Percentiles rank a stretch among this genome's conserved stretches.
phyloP scores from a whole-genome alignment of 2,329 filamentous ascomycete genomes.

The Parafenestella ontariensis region DNA sequence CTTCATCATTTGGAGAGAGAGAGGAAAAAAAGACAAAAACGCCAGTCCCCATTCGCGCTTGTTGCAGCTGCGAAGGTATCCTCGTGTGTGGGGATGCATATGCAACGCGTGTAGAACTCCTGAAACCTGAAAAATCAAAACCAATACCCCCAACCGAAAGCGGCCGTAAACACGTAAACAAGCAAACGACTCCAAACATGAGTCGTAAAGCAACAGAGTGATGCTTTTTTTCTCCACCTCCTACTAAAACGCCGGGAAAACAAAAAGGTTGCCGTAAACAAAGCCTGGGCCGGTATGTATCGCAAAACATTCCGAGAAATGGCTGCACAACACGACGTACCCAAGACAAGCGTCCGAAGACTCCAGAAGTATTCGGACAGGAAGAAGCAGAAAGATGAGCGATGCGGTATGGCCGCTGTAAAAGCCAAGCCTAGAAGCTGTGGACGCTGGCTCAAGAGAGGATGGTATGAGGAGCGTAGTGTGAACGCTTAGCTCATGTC shows the following conservation, averaged over 20 bases:
- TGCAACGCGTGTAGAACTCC: slow-evolving; percentile 35
- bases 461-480: background rate
- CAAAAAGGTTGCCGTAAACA: slow-evolving; percentile 16
- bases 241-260: slow-evolving; percentile 22
- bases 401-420: background rate
- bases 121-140: slow-evolving; percentile 11
- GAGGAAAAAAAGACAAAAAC: slow-evolving; percentile 28
- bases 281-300: slow-evolving; percentile 10
- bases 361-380: background rate
- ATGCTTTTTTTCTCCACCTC: slow-evolving; percentile 19
- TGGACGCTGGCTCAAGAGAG: background rate
- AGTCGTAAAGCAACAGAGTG: slow-evolving; percentile 19
- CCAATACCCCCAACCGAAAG: slow-evolving; percentile 14
- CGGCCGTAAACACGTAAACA: slow-evolving; percentile 21
- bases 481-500: slow-evolving; percentile 52
- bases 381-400: background rate
- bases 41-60: slow-evolving; percentile 40
- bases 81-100: slow-evolving; percentile 32
- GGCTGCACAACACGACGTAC: slow-evolving; percentile 15
- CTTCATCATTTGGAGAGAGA: slow-evolving; percentile 2
- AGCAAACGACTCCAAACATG: slow-evolving; percentile 2
- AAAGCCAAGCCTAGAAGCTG: background rate
- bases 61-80: slow-evolving; percentile 40
- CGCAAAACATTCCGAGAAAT: slow-evolving; percentile 16
- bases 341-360: slow-evolving; percentile 5